Percentiles rank a stretch among this genome's conserved stretches.
These are phyloP conservation scores for Fusarium nelsonii DNA, from an alignment of 2,329 filamentous ascomycete species.

Conservation along the genomic window DNA sequence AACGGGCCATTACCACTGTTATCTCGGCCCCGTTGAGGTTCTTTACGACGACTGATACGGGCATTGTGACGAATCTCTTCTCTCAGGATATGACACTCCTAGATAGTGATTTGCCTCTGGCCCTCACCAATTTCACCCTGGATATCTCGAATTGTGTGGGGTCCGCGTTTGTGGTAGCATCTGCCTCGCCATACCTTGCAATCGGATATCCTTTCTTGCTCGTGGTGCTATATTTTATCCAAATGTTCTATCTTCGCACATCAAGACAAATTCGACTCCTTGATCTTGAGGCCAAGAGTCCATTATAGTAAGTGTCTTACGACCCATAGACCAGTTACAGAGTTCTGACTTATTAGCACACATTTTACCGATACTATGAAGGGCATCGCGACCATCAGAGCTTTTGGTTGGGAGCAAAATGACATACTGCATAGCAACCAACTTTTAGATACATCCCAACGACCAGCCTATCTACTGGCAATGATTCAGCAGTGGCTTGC, in stretches of 20 bases:
- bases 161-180: conserved; percentile 62
- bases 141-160: conserved; percentile 51
- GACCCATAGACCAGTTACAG: too few relatives aligned
- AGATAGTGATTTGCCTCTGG: conserved; percentile 55
- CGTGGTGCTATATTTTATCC: conserved; percentile 61
- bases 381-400: conserved; percentile 67
- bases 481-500: conserved; percentile 70
- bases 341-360: conserved; percentile 46
- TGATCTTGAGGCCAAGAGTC: conserved; percentile 72
- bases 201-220: conserved; percentile 64
- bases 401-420: conserved; percentile 63
- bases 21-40: conserved; percentile 57
- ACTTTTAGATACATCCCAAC: conserved; percentile 63
- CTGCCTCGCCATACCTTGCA: conserved; percentile 58
- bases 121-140: conserved; percentile 50
- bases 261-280: conserved; percentile 70
- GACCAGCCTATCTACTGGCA: conserved; percentile 68
- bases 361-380: conserved; percentile 69
- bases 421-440: conserved; percentile 57
- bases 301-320: conserved; percentile 50
- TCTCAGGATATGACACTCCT: conserved; percentile 60
- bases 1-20: conserved; percentile 51
- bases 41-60: conserved; percentile 58
- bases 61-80: conserved; percentile 59
- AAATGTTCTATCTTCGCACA: conserved; percentile 70